A percentile compares a stretch with the other conserved stretches of the same genome.
Evolutionary conservation across 345 rosid genomes (phyloP).

Genomic region (Gossypium arboreum): DNA sequence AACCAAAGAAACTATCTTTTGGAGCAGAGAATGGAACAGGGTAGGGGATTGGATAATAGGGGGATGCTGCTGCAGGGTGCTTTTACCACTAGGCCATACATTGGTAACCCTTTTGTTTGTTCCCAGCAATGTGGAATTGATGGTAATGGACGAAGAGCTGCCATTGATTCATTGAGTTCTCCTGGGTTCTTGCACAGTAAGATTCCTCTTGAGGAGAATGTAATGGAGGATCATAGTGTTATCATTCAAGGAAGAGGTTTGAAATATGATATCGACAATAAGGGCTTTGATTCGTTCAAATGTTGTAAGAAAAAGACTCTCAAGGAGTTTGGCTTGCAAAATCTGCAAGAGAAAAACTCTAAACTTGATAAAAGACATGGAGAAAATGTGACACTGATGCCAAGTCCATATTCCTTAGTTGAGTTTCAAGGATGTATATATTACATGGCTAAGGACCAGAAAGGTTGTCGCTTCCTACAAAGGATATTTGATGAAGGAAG

Average conservation of each 20-base stretch:
- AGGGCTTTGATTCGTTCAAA: slow-evolving; percentile 15
- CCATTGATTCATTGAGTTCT: slow-evolving; percentile 17
- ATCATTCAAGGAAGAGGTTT: slow-evolving; percentile 35
- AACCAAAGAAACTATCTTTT: slow-evolving; percentile 29
- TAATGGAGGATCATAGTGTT: slow-evolving; percentile 32
- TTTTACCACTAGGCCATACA: slow-evolving; percentile 17
- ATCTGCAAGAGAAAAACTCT: slow-evolving; percentile 21
- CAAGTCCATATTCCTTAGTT: slow-evolving; percentile 34
- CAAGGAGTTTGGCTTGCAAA: slow-evolving; percentile 25
- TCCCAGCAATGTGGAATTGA: slow-evolving; percentile 22
- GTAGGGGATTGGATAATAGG: slow-evolving; percentile 13
- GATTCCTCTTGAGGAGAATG: not conserved
- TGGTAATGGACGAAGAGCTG: slow-evolving; percentile 20
- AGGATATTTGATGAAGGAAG: slow-evolving; percentile 49
- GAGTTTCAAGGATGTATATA: slow-evolving; percentile 39
- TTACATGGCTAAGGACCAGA: slow-evolving; percentile 53
- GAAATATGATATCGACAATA: slow-evolving; percentile 14
- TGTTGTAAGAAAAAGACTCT: slow-evolving; percentile 24
- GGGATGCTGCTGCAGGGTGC: slow-evolving; percentile 15
- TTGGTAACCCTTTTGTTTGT: slow-evolving; percentile 18
- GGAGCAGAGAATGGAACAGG: slow-evolving; percentile 31
- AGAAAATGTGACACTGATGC: slow-evolving; percentile 20
- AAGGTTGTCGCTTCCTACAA: slow-evolving; percentile 53
- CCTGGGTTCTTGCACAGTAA: slow-evolving; percentile 15
- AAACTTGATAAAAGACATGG: slow-evolving; percentile 24